Percentiles rank a stretch among this genome's conserved stretches.
These are phyloP conservation scores for Talaromyces sp. DNA, from an alignment of 2,329 filamentous ascomycete species.

Conservation along the genomic window DNA sequence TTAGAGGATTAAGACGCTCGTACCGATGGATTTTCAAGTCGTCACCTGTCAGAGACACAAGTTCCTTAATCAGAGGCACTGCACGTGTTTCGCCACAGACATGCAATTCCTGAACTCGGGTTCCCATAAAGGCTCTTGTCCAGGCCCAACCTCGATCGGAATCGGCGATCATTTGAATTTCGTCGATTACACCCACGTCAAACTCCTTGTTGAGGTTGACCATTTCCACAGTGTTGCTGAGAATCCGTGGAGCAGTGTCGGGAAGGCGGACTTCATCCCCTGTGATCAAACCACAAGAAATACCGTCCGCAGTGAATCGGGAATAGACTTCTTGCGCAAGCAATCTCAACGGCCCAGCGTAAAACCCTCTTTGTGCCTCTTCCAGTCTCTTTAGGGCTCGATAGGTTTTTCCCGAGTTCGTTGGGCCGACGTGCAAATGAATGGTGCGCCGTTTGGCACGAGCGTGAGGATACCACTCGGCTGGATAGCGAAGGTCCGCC, in stretches of 20 bases:
- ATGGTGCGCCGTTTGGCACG: slow-evolving; percentile 74
- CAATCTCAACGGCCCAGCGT: slow-evolving; percentile 82
- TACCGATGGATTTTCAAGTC: slow-evolving; percentile 77
- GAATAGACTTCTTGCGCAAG: slow-evolving; percentile 92
- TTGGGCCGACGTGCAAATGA: slow-evolving; percentile 91
- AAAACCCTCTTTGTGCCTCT: slow-evolving; percentile 69
- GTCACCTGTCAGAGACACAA: slow-evolving; percentile 77
- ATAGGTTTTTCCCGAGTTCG: slow-evolving; percentile 98
- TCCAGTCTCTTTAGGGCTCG: slow-evolving; percentile 83
- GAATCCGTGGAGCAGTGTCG: slow-evolving; percentile 54
- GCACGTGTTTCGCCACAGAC: slow-evolving; percentile 85
- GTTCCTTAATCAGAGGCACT: slow-evolving; percentile 68
- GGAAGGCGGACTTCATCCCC: slow-evolving; percentile 81
- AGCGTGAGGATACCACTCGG: slow-evolving; percentile 88
- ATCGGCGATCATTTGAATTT: slow-evolving; percentile 95
- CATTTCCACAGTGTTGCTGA: slow-evolving; percentile 95
- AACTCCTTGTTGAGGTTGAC: slow-evolving; percentile 53
- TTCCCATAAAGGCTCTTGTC: slow-evolving; percentile 83
- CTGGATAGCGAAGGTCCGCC: slow-evolving; percentile 80
- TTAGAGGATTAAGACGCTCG: slow-evolving; percentile 71
- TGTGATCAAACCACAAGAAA: slow-evolving; percentile 73
- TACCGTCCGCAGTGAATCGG: slow-evolving; percentile 74
- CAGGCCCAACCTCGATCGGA: slow-evolving; percentile 81
- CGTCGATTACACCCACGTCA: slow-evolving; percentile 93
- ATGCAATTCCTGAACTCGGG: slow-evolving; percentile 84